phyloP scores from a whole-genome alignment of 495 filamentous ascomycete genomes.

The Neurospora africana region DNA sequence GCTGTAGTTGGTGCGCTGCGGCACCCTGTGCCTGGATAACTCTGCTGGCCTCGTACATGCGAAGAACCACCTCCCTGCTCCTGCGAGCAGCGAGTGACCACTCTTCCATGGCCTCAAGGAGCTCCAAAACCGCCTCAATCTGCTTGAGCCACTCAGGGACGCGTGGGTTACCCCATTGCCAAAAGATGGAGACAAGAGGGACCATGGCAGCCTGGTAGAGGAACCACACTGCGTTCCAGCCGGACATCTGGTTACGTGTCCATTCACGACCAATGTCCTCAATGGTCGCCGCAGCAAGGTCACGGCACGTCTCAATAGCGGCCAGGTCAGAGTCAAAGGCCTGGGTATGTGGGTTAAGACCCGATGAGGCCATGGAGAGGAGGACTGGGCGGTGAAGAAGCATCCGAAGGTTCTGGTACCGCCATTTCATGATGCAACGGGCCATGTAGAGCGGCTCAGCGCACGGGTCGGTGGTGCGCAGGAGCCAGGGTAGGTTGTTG shows the following conservation, averaged over 20 bases:
- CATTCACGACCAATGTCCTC: constrained; percentile 59
- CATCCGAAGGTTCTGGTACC: constrained; percentile 69
- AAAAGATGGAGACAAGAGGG: constrained; percentile 61
- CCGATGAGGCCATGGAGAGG: constrained; percentile 58
- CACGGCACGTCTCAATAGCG: constrained; percentile 57
- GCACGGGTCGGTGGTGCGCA: constrained; percentile 58
- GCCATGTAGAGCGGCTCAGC: constrained; percentile 59
- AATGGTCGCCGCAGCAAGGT: constrained; percentile 59
- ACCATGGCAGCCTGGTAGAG: constrained; percentile 73
- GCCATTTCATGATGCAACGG: constrained; percentile 71
- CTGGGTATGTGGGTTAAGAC: constrained; percentile 44
- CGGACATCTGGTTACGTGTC: constrained; percentile 61
- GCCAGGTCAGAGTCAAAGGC: constrained; percentile 56
- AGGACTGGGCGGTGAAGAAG: constrained; percentile 68
- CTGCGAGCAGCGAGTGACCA: constrained; percentile 63
- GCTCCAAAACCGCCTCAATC: constrained; percentile 57
- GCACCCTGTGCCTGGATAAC: constrained; percentile 28
- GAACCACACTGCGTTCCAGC: constrained; percentile 79
- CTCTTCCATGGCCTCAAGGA: constrained; percentile 57
- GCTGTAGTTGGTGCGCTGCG: constrained; percentile 10
- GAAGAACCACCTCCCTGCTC: constrained; percentile 55
- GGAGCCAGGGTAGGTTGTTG: constrained; percentile 58
- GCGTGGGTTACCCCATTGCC: constrained; percentile 46
- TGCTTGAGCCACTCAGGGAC: constrained; percentile 51
- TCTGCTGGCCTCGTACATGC: constrained; percentile 55